Conservation (phyloP, 352 stramenopile genomes). For the Blastocystis sp. region DNA sequence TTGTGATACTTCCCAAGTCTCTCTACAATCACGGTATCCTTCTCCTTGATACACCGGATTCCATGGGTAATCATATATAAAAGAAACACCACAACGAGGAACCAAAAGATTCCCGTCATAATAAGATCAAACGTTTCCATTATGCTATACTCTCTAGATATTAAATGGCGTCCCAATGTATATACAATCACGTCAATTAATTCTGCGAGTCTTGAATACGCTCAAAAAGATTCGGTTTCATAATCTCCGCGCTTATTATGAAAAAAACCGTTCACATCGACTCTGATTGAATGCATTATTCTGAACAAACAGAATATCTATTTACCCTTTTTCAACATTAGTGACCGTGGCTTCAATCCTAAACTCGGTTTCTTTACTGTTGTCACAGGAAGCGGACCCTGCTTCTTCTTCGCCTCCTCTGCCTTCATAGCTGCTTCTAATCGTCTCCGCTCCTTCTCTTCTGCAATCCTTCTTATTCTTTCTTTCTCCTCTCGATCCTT, state of each 20-base stretch:
- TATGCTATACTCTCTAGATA: background rate
- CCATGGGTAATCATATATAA: constrained; percentile 55
- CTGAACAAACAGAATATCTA: background rate
- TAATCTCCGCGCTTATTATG: too few species aligned
- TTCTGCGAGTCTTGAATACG: too few species aligned
- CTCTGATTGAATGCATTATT: too few species aligned
- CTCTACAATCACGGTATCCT: constrained; percentile 71
- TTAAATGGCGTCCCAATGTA: too few species aligned
- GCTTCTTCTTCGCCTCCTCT: background rate
- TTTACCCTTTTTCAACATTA: background rate
- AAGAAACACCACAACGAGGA: constrained; percentile 57
- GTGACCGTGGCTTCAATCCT: background rate
- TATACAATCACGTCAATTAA: too few species aligned
- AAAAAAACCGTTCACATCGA: too few species aligned
- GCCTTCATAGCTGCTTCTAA: background rate
- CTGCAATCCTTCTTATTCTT: background rate
- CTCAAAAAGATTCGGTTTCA: too few species aligned
- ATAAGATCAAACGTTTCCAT: constrained; percentile 38
- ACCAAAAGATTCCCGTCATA: constrained; percentile 23
- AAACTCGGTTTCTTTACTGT: background rate
- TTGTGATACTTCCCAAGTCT: constrained; percentile 69
- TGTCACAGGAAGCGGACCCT: background rate
- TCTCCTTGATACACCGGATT: constrained; percentile 70
- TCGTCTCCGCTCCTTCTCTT: background rate
- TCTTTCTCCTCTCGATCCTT: background rate